These are phyloP conservation scores for Metarhizium album DNA, from an alignment of 2,329 filamentous ascomycete species.

Conservation along the genomic window DNA sequence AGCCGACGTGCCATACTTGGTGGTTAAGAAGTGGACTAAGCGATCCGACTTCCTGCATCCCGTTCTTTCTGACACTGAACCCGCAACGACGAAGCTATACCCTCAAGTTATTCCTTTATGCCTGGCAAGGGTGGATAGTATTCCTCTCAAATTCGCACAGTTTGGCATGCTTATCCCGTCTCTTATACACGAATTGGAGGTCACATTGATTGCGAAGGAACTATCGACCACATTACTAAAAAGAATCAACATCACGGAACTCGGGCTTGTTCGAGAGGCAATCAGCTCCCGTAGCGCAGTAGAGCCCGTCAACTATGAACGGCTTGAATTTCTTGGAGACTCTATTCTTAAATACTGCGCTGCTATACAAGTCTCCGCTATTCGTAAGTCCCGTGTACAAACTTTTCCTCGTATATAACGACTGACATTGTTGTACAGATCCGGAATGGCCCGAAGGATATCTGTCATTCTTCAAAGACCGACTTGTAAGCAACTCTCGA, in stretches of 20 bases:
- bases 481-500: slow-evolving; percentile 63
- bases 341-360: slow-evolving; percentile 67
- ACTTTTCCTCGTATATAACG: background rate
- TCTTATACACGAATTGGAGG: slow-evolving; percentile 59
- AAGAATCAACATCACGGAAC: slow-evolving; percentile 38
- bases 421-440: slow-evolving; percentile 29
- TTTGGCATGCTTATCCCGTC: slow-evolving; percentile 59
- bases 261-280: slow-evolving; percentile 52
- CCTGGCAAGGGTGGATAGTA: slow-evolving; percentile 37
- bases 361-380: slow-evolving; percentile 50
- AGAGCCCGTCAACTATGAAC: slow-evolving; percentile 62
- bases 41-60: slow-evolving; percentile 49
- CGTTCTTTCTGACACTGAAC: slow-evolving; percentile 6
- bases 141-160: slow-evolving; percentile 32
- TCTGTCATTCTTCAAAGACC: slow-evolving; percentile 57
- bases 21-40: slow-evolving; percentile 38
- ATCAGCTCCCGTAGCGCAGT: slow-evolving; percentile 55
- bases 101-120: slow-evolving; percentile 32
- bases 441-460: slow-evolving; percentile 66
- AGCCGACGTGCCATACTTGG: slow-evolving; percentile 37
- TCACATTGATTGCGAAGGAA: slow-evolving; percentile 49
- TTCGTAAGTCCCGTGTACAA: slow-evolving; percentile 29
- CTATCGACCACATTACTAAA: slow-evolving; percentile 33
- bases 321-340: slow-evolving; percentile 81
- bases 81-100: slow-evolving; percentile 30